Evolutionary conservation across 306 rosid genomes (phyloP).

Genomic region (Corylus avellana): DNA sequence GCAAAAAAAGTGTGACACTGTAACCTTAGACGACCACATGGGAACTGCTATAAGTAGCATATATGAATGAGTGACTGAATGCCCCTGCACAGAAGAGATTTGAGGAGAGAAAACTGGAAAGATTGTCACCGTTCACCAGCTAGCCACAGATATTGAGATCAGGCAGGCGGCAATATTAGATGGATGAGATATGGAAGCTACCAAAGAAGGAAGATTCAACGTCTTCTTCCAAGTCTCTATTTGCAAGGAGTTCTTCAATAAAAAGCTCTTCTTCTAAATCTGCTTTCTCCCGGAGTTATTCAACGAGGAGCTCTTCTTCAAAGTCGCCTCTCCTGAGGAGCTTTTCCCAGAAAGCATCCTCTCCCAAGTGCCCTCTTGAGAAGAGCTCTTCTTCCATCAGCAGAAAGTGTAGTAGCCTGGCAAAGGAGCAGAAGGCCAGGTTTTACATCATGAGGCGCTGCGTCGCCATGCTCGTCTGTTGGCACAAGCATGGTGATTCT

Average conservation of each 20-base stretch:
- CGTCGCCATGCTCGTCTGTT: constrained; percentile 93
- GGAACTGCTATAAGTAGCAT: not conserved
- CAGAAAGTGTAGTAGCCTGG: constrained; percentile 68
- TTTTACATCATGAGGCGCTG: constrained; percentile 93
- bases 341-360: constrained; percentile 57
- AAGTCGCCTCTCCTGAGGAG: constrained; percentile 69
- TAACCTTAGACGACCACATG: not conserved
- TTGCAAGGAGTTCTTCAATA: constrained; percentile 68
- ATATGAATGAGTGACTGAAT: not conserved
- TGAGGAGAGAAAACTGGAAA: too few species aligned
- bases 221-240: constrained; percentile 46
- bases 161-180: constrained; percentile 8
- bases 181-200: constrained; percentile 88
- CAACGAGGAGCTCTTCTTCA: constrained; percentile 63
- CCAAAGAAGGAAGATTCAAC: constrained; percentile 68
- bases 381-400: constrained; percentile 74
- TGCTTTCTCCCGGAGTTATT: constrained; percentile 62
- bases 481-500: constrained; percentile 93
- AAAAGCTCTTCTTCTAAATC: constrained; percentile 53
- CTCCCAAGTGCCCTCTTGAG: constrained; percentile 51
- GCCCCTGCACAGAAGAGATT: not conserved
- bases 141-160: not conserved
- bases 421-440: constrained; percentile 91
- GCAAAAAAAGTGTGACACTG: not conserved
- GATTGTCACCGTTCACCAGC: not conserved